These are phyloP conservation scores for Collybia sp. DNA, from an alignment of 768 basidiomycete species.

Conservation along the genomic window DNA sequence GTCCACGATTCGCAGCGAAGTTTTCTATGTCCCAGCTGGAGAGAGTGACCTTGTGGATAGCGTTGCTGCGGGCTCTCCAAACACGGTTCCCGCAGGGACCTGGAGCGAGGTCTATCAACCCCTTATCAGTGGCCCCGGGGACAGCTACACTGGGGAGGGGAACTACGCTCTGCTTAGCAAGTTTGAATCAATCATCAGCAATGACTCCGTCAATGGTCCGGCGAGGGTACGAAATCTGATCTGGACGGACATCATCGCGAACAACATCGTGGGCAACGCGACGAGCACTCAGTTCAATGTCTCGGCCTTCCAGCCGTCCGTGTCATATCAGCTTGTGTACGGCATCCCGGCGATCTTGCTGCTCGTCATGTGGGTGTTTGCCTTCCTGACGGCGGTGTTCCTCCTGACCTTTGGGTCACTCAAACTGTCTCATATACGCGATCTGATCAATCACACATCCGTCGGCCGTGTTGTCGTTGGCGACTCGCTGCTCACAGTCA, in stretches of 20 bases:
- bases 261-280: constrained; percentile 8
- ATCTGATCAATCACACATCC: constrained; percentile 14
- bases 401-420: constrained; percentile 8
- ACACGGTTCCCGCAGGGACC: constrained; percentile 1
- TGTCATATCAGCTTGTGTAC: constrained; percentile 9
- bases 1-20: constrained; percentile 8
- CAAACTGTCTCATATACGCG: constrained; percentile 6
- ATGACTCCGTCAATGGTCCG: not conserved
- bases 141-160: not conserved
- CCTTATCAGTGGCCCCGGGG: not conserved
- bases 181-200: not conserved
- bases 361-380: constrained; percentile 8
- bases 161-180: not conserved
- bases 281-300: constrained; percentile 3
- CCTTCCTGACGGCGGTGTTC: constrained; percentile 3
- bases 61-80: constrained; percentile 1
- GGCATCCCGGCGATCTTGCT: constrained; percentile 10
- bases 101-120: constrained; percentile 5
- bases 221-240: not conserved
- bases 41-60: constrained; percentile 4
- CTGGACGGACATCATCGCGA: too few species aligned
- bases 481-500: too few species aligned
- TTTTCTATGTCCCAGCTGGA: constrained; percentile 11
- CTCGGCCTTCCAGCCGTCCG: constrained; percentile 1
- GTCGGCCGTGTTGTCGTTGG: too few species aligned